Evolutionary conservation across 768 basidiomycete genomes (phyloP), one percentile per base, ranked within the genome.

Genomic region (Pleurotus salmoneostramineus): DNA sequence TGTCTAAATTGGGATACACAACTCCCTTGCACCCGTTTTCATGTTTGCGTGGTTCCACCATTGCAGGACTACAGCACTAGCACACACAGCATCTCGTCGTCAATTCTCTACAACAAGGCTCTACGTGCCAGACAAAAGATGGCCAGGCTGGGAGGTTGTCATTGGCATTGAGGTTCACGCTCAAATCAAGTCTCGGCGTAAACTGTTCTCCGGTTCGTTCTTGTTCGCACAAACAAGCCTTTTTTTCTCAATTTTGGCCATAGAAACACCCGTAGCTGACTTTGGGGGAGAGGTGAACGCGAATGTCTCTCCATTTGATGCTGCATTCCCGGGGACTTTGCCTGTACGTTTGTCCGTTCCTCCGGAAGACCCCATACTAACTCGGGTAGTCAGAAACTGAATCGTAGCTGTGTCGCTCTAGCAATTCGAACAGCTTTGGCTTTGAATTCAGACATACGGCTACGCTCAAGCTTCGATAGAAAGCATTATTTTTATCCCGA

Each of bases 401-500:
- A 91, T 64, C 74, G 78, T 11, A 79, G 75, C 68, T 89, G 87
- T 58, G 88, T 97, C 2, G 82, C 89, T 60, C 80, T 97, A 5
- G 93, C 90, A 3, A 69, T 95, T 0, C 80, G 91, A 6, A 87
- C 93, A 0, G 91, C 95, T 0, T 65, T 95, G 1, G 95, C 95
- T 4, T 77, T 98, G 21, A 72, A 81, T 35, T 77, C 85, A 10
- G 62, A 79, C 4, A 77, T 96, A 51, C 91, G 91, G 61, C 62
- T 63, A 0, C 77, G 80, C 15, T 96, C 93, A 0, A 81, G 91
- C 0, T 98, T 98, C 64, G 97, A 98, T 71, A 79, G 97, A 62
- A 99, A 99, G 68, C 97, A 98, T 69, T 99, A 99, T 69, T 98
- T 98, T 71, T 98, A 99, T 67, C 82, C 92, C 4, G 97, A 98